These are phyloP conservation scores for Leccinum pachyderme DNA, from an alignment of 1,284 basidiomycete genomes.

Conservation along the genomic window DNA sequence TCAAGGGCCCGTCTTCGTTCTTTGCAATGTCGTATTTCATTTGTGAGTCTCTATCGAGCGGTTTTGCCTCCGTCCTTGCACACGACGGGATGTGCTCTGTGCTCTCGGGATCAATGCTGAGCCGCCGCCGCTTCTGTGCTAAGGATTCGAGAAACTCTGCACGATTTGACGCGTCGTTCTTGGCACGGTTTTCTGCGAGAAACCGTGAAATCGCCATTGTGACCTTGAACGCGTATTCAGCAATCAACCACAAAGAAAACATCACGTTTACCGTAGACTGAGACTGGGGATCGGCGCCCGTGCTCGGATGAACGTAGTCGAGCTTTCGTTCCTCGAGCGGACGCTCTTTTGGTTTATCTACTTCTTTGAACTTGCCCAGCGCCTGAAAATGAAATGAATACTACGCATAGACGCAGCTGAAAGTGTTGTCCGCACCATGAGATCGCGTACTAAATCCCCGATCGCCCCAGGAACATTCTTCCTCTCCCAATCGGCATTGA, in stretches of 20 bases:
- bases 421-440: slow-evolving; percentile 45
- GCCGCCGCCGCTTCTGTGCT: slow-evolving; percentile 49
- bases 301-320: slow-evolving; percentile 50
- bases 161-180: slow-evolving; percentile 72
- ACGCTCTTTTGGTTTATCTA: slow-evolving; percentile 27
- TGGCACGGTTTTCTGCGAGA: slow-evolving; percentile 62
- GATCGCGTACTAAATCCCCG: slow-evolving; percentile 46
- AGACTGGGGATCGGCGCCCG: slow-evolving; percentile 45
- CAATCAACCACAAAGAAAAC: background rate
- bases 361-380: slow-evolving; percentile 27
- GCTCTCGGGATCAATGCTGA: slow-evolving; percentile 31
- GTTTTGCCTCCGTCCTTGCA: slow-evolving; percentile 69
- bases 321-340: slow-evolving; percentile 64
- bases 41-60: slow-evolving; percentile 67
- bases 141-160: slow-evolving; percentile 64
- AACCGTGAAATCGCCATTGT: slow-evolving; percentile 69
- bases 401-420: background rate
- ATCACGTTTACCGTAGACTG: slow-evolving; percentile 52
- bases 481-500: slow-evolving; percentile 65
- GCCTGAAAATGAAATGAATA: slow-evolving; percentile 15
- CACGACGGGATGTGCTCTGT: slow-evolving; percentile 47
- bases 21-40: slow-evolving; percentile 82
- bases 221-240: slow-evolving; percentile 40
- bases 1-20: slow-evolving; percentile 73
- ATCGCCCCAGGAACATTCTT: slow-evolving; percentile 55